phyloP scores from a whole-genome alignment of 1,284 basidiomycete species.

The Anthracocystis setariae region DNA sequence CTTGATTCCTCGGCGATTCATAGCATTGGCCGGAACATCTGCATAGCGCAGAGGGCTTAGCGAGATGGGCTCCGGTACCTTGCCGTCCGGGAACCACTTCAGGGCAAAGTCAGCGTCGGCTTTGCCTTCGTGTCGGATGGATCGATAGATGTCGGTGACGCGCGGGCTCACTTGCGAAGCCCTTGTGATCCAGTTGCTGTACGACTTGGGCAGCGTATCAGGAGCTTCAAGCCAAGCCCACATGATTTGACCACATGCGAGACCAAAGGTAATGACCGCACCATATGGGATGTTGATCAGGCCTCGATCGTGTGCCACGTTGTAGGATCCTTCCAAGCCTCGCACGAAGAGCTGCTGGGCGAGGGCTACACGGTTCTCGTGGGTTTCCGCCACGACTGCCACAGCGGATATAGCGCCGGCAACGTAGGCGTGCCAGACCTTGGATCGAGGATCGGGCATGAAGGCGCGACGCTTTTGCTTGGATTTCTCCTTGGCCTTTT shows the following conservation, averaged over 20 bases:
- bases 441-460: constrained; percentile 61
- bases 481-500: constrained; percentile 46
- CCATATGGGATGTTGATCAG: constrained; percentile 81
- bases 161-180: constrained; percentile 54
- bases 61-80: constrained; percentile 57
- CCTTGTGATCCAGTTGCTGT: constrained; percentile 63
- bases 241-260: constrained; percentile 83
- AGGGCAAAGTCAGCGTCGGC: constrained; percentile 33
- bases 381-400: constrained; percentile 85
- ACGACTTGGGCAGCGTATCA: constrained; percentile 52
- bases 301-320: constrained; percentile 74
- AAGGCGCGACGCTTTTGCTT: constrained; percentile 60
- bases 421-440: constrained; percentile 85
- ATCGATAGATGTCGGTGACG: constrained; percentile 28
- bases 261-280: constrained; percentile 81
- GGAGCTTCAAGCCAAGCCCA: constrained; percentile 78
- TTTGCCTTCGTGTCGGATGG: constrained; percentile 25
- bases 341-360: constrained; percentile 89
- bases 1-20: constrained; percentile 57
- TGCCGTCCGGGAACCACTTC: constrained; percentile 56
- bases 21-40: constrained; percentile 44
- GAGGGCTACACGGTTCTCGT: constrained; percentile 76
- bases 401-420: constrained; percentile 84
- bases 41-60: constrained; percentile 51
- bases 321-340: constrained; percentile 85